Base-by-base conservation (phyloP, 352 stramenopile species). In the Stramenopiles sp. region DNA sequence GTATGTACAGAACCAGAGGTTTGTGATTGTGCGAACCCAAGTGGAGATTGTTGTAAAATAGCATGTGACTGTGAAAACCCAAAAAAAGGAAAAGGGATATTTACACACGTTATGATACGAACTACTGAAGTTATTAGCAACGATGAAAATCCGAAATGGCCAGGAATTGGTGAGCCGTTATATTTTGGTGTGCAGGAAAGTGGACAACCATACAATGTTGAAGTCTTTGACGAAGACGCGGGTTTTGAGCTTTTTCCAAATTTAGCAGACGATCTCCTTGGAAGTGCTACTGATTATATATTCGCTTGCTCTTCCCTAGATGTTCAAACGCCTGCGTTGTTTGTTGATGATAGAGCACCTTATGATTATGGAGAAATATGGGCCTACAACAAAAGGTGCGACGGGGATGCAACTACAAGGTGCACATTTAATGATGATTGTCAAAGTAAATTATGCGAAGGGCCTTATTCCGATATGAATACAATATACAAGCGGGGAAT, bases 221-320 rank as follows among this genome's bases (percentile, higher is more conserved):
- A 84, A 20, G 84, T 93, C 7, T 86, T 84, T 78, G 89, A 96
- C 80, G 84, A 90, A 32, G 90, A 95, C 83, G 86, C 85, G 69
- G 91, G 91, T 7, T 83, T 96, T 0, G 90, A 94, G 80, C n/a
- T n/a, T n/a, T n/a, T n/a, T n/a, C n/a, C n/a, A n/a, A n/a, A n/a
- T n/a, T 94, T 94, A 73, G 87, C 81, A 6, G 88, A 95, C 78
- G 90, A 96, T 80, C 80, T 93, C 6, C 87, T 94, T 63, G 86
- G 84, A 0, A 81, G 87, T 65, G 83, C 91, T 38, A 90, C 83
- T 0, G 78, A 92, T 7, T 86, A 92, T 65, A 84, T 88, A 20
- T 92, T 93, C 69, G 92, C 91, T 79, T 94, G 89, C 82, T 93
- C 89, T 0, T 83, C 82, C 0, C 92, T 91, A 76, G 86, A 86